These are phyloP conservation scores for Talaromyces sp. DNA, from an alignment of 2,329 filamentous ascomycete genomes.

Conservation along the genomic window DNA sequence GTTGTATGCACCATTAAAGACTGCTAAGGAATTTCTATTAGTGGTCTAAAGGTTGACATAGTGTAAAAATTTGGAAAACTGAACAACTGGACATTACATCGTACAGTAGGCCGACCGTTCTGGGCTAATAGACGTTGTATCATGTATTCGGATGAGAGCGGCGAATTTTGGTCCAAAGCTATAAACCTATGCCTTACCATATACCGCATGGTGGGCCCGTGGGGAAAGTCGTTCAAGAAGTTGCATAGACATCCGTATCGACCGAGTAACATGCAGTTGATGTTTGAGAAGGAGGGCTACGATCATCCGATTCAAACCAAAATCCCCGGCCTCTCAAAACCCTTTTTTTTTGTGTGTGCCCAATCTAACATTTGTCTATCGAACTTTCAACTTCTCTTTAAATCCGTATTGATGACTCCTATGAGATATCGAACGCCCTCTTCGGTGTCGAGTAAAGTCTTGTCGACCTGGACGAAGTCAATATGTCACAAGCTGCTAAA, in stretches of 20 bases:
- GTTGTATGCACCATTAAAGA: constrained; percentile 72
- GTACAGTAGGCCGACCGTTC: constrained; percentile 67
- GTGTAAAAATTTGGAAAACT: constrained; percentile 88
- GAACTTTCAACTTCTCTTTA: constrained; percentile 58
- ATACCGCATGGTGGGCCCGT: constrained; percentile 84
- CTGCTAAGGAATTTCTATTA: constrained; percentile 60
- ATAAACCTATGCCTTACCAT: constrained; percentile 83
- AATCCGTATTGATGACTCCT: constrained; percentile 72
- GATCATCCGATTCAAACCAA: constrained; percentile 67
- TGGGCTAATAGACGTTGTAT: constrained; percentile 69
- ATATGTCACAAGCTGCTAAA: constrained; percentile 55
- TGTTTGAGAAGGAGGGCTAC: constrained; percentile 77
- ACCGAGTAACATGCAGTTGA: constrained; percentile 74
- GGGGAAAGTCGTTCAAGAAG: constrained; percentile 65
- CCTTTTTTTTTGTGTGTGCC: too few species aligned
- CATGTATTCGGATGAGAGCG: constrained; percentile 66
- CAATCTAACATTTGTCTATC: too few species aligned
- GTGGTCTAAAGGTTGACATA: constrained; percentile 70
- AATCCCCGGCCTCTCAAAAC: constrained; percentile 31
- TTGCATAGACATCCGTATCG: constrained; percentile 72
- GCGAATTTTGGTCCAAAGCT: constrained; percentile 79
- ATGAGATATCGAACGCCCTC: constrained; percentile 79
- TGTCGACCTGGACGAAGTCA: constrained; percentile 56
- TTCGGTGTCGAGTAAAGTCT: constrained; percentile 83
- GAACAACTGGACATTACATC: constrained; percentile 66